These are phyloP conservation scores for Podila epicladia DNA, from an alignment of 192 early-diverging fungal species.

Conservation along the genomic window DNA sequence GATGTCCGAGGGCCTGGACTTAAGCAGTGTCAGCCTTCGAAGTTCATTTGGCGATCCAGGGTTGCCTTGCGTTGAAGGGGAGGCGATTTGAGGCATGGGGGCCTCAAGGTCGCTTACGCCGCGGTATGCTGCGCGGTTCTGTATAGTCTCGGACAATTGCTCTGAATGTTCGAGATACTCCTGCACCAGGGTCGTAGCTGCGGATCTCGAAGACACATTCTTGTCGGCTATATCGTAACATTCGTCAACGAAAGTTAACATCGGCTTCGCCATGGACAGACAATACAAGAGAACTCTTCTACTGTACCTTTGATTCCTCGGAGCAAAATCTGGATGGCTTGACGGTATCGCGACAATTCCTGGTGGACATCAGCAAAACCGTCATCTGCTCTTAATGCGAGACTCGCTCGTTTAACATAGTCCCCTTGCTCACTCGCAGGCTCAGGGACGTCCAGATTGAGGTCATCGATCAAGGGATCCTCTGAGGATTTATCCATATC, in stretches of 20 bases:
- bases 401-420: slow-evolving; percentile 24
- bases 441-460: neutral
- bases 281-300: no score
- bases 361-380: slow-evolving; percentile 24
- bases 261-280: neutral
- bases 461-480: neutral
- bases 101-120: slow-evolving; percentile 33
- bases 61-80: slow-evolving; percentile 44
- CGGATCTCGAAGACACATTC: slow-evolving; percentile 57
- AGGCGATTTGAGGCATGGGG: slow-evolving; percentile 43
- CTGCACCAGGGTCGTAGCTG: slow-evolving; percentile 56
- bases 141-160: slow-evolving; percentile 49
- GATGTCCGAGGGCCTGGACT: slow-evolving; percentile 22
- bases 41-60: slow-evolving; percentile 49
- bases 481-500: slow-evolving; percentile 39
- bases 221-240: slow-evolving; percentile 58
- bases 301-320: slow-evolving; percentile 68
- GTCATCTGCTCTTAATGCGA: slow-evolving; percentile 30
- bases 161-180: slow-evolving; percentile 63
- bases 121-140: slow-evolving; percentile 13
- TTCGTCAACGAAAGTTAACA: no score
- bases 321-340: slow-evolving; percentile 71
- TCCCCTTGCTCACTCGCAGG: slow-evolving; percentile 22
- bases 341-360: slow-evolving; percentile 60
- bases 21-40: slow-evolving; percentile 23